Conservation (phyloP, 2,329 filamentous ascomycete genomes). For the Metarhizium anisopliae region DNA sequence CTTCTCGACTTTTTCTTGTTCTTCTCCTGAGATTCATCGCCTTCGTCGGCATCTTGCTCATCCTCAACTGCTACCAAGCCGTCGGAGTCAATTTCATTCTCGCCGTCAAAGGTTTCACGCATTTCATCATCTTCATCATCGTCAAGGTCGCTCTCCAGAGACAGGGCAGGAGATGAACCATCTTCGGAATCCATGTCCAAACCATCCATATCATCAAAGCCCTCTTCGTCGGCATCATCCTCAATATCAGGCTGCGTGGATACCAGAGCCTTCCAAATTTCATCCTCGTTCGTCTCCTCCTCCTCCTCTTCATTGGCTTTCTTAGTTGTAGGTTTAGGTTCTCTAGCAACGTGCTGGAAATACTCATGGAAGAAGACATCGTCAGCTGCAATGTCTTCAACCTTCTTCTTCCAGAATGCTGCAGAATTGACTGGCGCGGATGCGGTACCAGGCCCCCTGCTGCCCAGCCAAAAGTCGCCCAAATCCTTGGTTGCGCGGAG, state of each 20-base stretch:
- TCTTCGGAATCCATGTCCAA: slow-evolving; percentile 40
- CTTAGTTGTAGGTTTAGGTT: slow-evolving; percentile 41
- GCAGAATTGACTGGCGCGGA: slow-evolving; percentile 64
- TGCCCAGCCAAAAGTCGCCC: slow-evolving; percentile 48
- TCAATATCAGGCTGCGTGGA: slow-evolving; percentile 62
- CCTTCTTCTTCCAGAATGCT: slow-evolving; percentile 83
- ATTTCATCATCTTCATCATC: slow-evolving; percentile 36
- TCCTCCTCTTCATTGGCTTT: slow-evolving; percentile 43
- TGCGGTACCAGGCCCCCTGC: slow-evolving; percentile 32
- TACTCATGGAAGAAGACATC: slow-evolving; percentile 99
- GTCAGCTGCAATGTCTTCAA: slow-evolving; percentile 78
- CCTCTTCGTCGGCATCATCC: slow-evolving; percentile 42
- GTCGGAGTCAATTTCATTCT: slow-evolving; percentile 33
- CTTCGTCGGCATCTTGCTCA: slow-evolving; percentile 34
- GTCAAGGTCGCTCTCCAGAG: slow-evolving; percentile 35
- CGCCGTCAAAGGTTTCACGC: slow-evolving; percentile 28
- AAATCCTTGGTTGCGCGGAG: slow-evolving; percentile 46
- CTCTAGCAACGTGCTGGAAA: slow-evolving; percentile 68
- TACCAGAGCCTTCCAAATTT: slow-evolving; percentile 88
- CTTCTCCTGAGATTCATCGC: slow-evolving; percentile 55
- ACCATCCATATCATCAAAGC: slow-evolving; percentile 39
- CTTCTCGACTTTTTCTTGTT: slow-evolving; percentile 46
- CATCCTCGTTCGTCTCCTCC: slow-evolving; percentile 56
- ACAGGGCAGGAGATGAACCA: slow-evolving; percentile 26
- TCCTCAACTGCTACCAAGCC: slow-evolving; percentile 26